Conservation (phyloP, 2,329 filamentous ascomycete species). For the Beauveria bassiana region DNA sequence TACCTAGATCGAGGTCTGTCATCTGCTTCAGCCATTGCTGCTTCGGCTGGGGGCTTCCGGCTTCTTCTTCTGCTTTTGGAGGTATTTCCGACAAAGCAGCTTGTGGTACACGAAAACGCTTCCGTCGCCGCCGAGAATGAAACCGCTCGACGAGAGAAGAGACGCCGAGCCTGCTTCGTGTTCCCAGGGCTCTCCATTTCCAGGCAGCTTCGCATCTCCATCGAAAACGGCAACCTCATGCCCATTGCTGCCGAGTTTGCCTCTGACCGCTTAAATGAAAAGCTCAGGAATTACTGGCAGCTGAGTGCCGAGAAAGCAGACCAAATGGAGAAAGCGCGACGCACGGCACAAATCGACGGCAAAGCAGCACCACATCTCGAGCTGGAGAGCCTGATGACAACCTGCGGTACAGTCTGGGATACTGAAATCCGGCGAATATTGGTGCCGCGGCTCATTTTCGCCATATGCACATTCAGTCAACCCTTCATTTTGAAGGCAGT, state of each 20-base stretch:
- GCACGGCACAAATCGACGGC: not conserved
- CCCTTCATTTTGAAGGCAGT: slow-evolving; percentile 3
- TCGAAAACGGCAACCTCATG: slow-evolving; percentile 8
- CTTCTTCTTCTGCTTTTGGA: not conserved
- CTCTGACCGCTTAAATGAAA: slow-evolving; percentile 1
- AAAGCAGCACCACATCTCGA: not conserved
- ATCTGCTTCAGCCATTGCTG: not conserved
- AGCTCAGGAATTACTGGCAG: slow-evolving; percentile 7
- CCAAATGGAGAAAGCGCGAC: not conserved
- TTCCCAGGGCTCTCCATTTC: not conserved
- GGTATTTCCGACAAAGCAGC: not conserved
- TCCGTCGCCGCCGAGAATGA: not conserved
- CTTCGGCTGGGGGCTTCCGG: not conserved
- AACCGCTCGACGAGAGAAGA: not conserved
- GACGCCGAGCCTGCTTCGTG: not conserved
- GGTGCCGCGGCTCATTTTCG: slow-evolving; percentile 1
- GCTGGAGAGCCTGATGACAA: not conserved
- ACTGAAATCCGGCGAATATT: not conserved
- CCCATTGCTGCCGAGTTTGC: slow-evolving; percentile 1
- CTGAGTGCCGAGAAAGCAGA: not conserved
- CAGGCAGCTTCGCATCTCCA: slow-evolving; percentile 6
- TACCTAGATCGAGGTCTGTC: not conserved
- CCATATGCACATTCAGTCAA: slow-evolving; percentile 2
- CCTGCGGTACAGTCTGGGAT: not conserved
- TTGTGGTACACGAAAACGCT: not conserved